Base-by-base conservation (phyloP, 2,329 filamentous ascomycete species). In the Zasmidium cellare region DNA sequence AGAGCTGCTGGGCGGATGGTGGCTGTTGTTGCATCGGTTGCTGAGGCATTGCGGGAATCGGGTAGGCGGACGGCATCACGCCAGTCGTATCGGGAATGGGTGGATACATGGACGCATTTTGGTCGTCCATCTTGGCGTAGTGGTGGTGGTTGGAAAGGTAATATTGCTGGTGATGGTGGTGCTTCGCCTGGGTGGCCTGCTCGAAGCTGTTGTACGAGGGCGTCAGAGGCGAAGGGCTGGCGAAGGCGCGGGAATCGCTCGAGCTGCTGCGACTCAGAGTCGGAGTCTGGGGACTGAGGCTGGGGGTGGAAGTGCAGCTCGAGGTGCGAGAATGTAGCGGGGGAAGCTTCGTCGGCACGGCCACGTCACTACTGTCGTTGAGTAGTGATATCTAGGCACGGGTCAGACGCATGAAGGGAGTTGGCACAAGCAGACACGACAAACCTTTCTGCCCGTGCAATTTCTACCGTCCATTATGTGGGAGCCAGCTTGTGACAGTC, bases 391-490 rank as follows among this genome's bases (percentile, higher is more conserved):
- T 77, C 68, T 74, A 25, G 28, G 22, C 6, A 28, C n/a, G 23
- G 16, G 45, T 47, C 23, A 47, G 45, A 19, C 22, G 45, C n/a
- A 5, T 5, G 45, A 6, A 16, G 19, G 14, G n/a, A 18, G 22
- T 49, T 9, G 35, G 7, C 7, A 41, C 16, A n/a, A 9, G 35
- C 5, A 41, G 47, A 28, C 6, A 5, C 35, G 35, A 49, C 23
- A 16, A 25, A 28, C 47, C 47, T 49, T 77, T 68, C 77, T 76
- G 71, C 78, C 78, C 64, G 71, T 75, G 66, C 76, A 75, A 70
- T 81, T 78, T 74, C 75, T 80, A 73, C 77, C 78, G 77, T 81
- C 78, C 79, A 81, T 81, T 58, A 73, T 73, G 71, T 65, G 68
- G 60, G 53, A 65, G 67, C 69, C 64, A 71, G 66, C 52, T 58